Conservation (phyloP, 2,329 filamentous ascomycete genomes). For the Chrysoporthe austroafricana region DNA sequence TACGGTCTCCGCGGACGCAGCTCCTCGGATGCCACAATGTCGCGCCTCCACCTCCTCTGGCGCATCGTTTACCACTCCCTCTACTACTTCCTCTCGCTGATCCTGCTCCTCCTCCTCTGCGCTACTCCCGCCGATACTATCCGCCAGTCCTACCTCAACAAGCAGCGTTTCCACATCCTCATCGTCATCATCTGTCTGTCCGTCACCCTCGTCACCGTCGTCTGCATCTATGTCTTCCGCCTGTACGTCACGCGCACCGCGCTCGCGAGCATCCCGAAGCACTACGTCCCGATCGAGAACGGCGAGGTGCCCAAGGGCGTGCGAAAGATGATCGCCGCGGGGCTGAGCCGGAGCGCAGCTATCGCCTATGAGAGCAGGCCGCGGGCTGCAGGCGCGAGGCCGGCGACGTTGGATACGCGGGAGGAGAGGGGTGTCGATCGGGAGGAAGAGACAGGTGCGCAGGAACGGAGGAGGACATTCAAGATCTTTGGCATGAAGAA, state of each 20-base stretch:
- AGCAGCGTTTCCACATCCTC: constrained; percentile 79
- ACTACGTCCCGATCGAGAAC: constrained; percentile 83
- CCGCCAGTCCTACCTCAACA: constrained; percentile 70
- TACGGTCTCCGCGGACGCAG: neutral
- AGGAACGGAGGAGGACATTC: constrained; percentile 29
- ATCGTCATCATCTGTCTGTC: constrained; percentile 78
- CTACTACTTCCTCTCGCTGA: constrained; percentile 75
- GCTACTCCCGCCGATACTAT: constrained; percentile 82
- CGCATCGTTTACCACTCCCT: constrained; percentile 79
- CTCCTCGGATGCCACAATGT: constrained; percentile 18
- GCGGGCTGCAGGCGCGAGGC: constrained; percentile 50
- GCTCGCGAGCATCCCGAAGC: constrained; percentile 81
- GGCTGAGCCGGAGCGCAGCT: constrained; percentile 75
- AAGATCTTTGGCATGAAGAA: constrained; percentile 39
- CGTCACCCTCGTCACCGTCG: constrained; percentile 69
- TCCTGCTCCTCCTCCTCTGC: constrained; percentile 74
- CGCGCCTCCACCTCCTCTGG: constrained; percentile 59
- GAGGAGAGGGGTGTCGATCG: constrained; percentile 15
- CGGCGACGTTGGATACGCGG: constrained; percentile 29
- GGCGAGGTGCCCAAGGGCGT: constrained; percentile 79
- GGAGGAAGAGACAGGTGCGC: neutral
- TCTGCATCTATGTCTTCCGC: constrained; percentile 80
- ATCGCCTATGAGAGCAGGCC: constrained; percentile 81
- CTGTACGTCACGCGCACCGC: constrained; percentile 84
- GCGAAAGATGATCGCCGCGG: constrained; percentile 72